Base-by-base conservation (phyloP, 257 asterid genomes). In the Phtheirospermum japonicum region DNA sequence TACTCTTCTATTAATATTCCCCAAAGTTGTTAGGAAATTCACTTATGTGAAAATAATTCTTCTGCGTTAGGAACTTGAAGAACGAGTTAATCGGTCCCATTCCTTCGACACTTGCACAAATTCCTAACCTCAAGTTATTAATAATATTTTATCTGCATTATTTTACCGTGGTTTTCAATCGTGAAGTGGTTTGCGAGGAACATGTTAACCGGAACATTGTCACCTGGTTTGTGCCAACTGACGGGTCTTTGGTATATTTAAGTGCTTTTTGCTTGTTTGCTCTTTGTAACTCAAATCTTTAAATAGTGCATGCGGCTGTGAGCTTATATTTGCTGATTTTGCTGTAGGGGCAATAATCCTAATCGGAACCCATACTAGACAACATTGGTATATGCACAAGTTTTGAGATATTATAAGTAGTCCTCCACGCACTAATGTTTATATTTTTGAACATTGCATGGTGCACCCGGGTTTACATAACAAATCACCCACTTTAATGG, bases 221-320 rank as follows among this genome's bases (percentile, higher is more conserved):
- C 99, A 49, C 77, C 97, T 37, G 99, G 89, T 71, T 83, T 92
- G 75, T 92, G 99, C 80, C 94, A 89, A 72, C 67, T 92, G 71
- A 89, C 95, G n/a, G 97, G 99, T 51, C 85, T 93, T 79, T 93
- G 99, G 99, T 93, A 85, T 57, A 87, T 93, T 97, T 93, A 82
- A 68, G 99, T 81, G 37, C 9, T 20, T 34, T n/a, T 6, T 33
- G 6, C 48, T 1, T 58, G 20, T 49, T 46, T 36, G 28, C 9
- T 39, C 48, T 30, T 33, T 7, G 9, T 54, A 4, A 7, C 28
- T 4, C n/a, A 11, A 17, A 7, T 16, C 20, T 55, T n/a, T 37
- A 30, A 9, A 33, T 13, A 5, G 2, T 5, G 8, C n/a, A n/a
- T n/a, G 10, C 16, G 2, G 3, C 19, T 64, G 49, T 34, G 62